Evolutionary conservation across 371 early-diverging fungal species (phyloP), one percentile per base, ranked within the genome.

Genomic region (Amoeboaphelidium occidentale): DNA sequence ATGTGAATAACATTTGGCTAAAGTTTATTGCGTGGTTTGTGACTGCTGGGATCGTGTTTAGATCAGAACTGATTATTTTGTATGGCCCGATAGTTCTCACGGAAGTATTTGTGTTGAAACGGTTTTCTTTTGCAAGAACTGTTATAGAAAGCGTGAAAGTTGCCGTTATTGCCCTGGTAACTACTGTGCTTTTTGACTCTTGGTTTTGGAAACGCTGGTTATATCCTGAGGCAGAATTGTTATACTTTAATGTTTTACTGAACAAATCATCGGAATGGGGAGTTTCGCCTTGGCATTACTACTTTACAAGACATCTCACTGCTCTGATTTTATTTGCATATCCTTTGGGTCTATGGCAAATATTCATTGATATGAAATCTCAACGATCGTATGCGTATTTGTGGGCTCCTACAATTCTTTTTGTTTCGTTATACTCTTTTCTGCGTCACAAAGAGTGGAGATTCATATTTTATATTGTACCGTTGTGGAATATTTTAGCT

Each of bases 401-500:
- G 23, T 55, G 79, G 21, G 42, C 60, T 3, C 79, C 84, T 0
- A 58, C 65, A 2, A 23, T 72, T 3, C 54, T 64, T 14, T 84
- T 75, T 55, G 63, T 81, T 3, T 47, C 51, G 12, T 20, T 74
- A 0, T 84, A 87, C 52, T 84, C 87, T 12, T 59, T 67, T 23
- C 62, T 89, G 22, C 75, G 75, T 2, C 97, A 97, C 63, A 97
- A 97, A 63, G 97, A 97, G 58, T 89, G 89, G 89, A 69, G 97
- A 14, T 97, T 97, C 58, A 71, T 94, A 3, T 56, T 93, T 3
- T 85, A 88, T 25, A 71, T 76, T 2, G 63, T 94, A 2, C 96
- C 96, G 0, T 53, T 87, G 10, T 61, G 84, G 47, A 91, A 91
- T 50, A 50, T 76, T 2, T 72, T 73, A 42, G 84, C 85, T 1